These are phyloP conservation scores for Aurantiochytrium sp. DNA, from an alignment of 108 stramenopile genomes.

Conservation along the genomic window DNA sequence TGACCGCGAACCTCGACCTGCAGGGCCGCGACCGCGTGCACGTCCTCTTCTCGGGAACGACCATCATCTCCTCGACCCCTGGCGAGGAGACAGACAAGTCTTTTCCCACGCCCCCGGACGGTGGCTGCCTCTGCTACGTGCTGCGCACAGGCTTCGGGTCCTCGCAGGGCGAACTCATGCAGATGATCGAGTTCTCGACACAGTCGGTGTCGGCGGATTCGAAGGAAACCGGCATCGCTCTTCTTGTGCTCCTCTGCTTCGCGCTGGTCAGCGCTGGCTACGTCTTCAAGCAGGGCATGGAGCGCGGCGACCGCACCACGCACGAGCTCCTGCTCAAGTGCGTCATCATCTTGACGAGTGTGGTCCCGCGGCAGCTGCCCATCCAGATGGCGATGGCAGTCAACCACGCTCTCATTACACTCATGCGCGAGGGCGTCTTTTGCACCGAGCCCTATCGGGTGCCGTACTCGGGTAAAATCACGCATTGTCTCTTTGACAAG, in stretches of 20 bases:
- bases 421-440: slow-evolving; percentile 70
- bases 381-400: slow-evolving; percentile 93
- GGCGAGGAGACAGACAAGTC: slow-evolving; percentile 34
- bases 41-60: slow-evolving; percentile 51
- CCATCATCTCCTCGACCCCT: neutral
- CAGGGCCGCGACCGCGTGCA: slow-evolving; percentile 18
- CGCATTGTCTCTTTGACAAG: slow-evolving; percentile 91
- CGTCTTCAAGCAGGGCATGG: slow-evolving; percentile 74
- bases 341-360: slow-evolving; percentile 91
- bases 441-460: slow-evolving; percentile 96
- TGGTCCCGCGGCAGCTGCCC: slow-evolving; percentile 90
- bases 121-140: slow-evolving; percentile 75
- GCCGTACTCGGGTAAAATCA: slow-evolving; percentile 81
- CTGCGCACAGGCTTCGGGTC: slow-evolving; percentile 91
- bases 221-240: slow-evolving; percentile 79
- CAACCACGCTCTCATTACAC: slow-evolving; percentile 75
- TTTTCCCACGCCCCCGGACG: slow-evolving; percentile 63
- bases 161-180: slow-evolving; percentile 84
- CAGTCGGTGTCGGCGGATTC: slow-evolving; percentile 64
- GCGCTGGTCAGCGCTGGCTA: slow-evolving; percentile 72
- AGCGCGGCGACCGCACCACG: slow-evolving; percentile 44
- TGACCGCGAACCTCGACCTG: slow-evolving; percentile 42
- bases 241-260: slow-evolving; percentile 73
- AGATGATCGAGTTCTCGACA: slow-evolving; percentile 78
- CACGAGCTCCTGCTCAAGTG: slow-evolving; percentile 76